These are phyloP conservation scores for Elsinoe fawcettii DNA, from an alignment of 2,329 filamentous ascomycete species.

Conservation along the genomic window DNA sequence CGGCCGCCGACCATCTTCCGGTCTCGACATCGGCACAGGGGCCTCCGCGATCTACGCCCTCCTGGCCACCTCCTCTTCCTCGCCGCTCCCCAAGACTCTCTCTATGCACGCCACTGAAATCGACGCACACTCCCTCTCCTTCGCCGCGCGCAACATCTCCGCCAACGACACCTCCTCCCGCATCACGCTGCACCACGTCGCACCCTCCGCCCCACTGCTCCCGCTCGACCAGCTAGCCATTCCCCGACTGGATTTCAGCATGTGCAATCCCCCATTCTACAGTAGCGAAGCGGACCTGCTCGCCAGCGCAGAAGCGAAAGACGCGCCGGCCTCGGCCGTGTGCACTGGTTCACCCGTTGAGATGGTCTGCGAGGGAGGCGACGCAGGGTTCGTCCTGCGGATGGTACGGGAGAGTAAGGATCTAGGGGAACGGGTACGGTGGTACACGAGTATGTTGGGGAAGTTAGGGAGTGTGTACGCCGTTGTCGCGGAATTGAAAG, in stretches of 20 bases:
- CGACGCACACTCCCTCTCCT: conserved; percentile 60
- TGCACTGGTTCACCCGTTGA: conserved; percentile 72
- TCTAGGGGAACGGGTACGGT: conserved; percentile 57
- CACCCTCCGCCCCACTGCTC: conserved; percentile 50
- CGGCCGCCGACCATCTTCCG: not conserved
- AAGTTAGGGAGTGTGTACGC: conserved; percentile 62
- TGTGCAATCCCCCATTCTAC: conserved; percentile 97
- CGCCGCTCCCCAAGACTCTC: conserved; percentile 62
- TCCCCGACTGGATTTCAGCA: conserved; percentile 66
- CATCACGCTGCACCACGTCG: conserved; percentile 56
- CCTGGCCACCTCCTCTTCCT: conserved; percentile 60
- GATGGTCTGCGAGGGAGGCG: conserved; percentile 71
- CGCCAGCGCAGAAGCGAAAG: conserved; percentile 57
- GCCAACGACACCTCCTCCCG: conserved; percentile 57
- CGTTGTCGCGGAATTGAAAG: conserved; percentile 52
- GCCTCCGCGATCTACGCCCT: conserved; percentile 88
- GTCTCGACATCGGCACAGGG: conserved; percentile 60
- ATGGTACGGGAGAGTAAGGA: conserved; percentile 63
- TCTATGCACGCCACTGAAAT: conserved; percentile 53
- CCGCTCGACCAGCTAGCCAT: conserved; percentile 50
- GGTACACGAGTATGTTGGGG: conserved; percentile 90
- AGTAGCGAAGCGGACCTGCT: conserved; percentile 61
- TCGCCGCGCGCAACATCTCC: conserved; percentile 59
- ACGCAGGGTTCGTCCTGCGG: conserved; percentile 63
- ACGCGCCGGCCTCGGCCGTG: conserved; percentile 59